phyloP scores from a whole-genome alignment of 192 early-diverging fungal species.

The Helicostylum pulchrum region DNA sequence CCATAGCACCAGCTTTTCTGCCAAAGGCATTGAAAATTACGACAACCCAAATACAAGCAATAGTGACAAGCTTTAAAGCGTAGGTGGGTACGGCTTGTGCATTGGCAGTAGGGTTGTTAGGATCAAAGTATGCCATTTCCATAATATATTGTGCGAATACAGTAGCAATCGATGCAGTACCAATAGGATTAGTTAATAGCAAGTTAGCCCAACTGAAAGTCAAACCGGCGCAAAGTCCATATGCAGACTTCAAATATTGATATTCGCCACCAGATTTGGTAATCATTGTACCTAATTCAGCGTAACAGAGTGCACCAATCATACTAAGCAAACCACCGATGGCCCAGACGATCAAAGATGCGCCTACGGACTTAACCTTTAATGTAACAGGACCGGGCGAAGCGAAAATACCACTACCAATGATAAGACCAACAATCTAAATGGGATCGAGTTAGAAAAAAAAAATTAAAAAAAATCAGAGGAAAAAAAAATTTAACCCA shows the following conservation, averaged over 20 bases:
- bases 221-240: slow-evolving; percentile 54
- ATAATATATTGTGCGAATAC: slow-evolving; percentile 73
- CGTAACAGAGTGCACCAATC: slow-evolving; percentile 79
- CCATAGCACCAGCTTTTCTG: slow-evolving; percentile 43
- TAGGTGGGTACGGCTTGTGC: slow-evolving; percentile 13
- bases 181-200: slow-evolving; percentile 48
- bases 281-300: slow-evolving; percentile 85
- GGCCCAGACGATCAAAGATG: slow-evolving; percentile 69
- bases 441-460: too few relatives aligned
- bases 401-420: slow-evolving; percentile 79
- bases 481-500: too few relatives aligned
- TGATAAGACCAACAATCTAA: slow-evolving; percentile 66
- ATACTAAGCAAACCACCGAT: slow-evolving; percentile 70
- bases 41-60: slow-evolving; percentile 31
- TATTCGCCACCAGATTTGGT: slow-evolving; percentile 83
- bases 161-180: slow-evolving; percentile 46
- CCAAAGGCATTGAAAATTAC: slow-evolving; percentile 43
- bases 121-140: slow-evolving; percentile 45
- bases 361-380: slow-evolving; percentile 58
- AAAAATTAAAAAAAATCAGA: background rate
- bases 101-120: background rate
- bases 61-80: slow-evolving; percentile 26
- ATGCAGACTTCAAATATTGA: slow-evolving; percentile 69
- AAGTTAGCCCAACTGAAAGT: slow-evolving; percentile 55
- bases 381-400: slow-evolving; percentile 70